Base-by-base conservation (phyloP, 345 rosid genomes). In the Firmiana major region DNA sequence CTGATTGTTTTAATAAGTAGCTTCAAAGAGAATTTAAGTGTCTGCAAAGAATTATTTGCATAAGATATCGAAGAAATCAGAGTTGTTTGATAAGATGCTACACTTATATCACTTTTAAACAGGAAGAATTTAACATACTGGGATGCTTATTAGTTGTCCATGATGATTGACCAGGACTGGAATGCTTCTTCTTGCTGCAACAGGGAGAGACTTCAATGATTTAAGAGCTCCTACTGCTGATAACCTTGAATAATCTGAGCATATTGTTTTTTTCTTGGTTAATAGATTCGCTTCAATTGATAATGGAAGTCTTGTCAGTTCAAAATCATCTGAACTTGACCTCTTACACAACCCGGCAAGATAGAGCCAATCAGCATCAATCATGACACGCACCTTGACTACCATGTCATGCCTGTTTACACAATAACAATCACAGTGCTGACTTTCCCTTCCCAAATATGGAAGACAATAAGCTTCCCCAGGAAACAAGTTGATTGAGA, bases 341-440 rank as follows among this genome's bases (percentile, higher is more conserved):
- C 66, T 42, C 63, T 79, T 88, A 10, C 87, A 86, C 87, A 91
- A 82, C 88, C 89, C 86, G 16, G 88, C 86, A 42, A 95, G 96
- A 81, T 85, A 87, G 6, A 95, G 80, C 96, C 98, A 93, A 81
- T 95, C 97, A 5, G 87, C 79, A 79, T 92, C 96, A 53, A 81
- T 63, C 99, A 92, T 89, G 69, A 66, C 87, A 8, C 93, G 95
- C 78, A 89, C 90, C 79, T 87, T 85, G 51, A 74, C 85, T 26
- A 78, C 82, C 71, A 71, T 85, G 57, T 83, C 82, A 66, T 78
- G 43, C 48, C 71, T 78, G 69, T 77, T 36, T 57, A 64, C 9
- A 34, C 91, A 89, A 34, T 17, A 65, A 64, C 82, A 82, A 73
- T 36, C 21, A 71, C 36, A 16, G 10, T 67, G 70, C 81, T 45